Percentiles rank a stretch among this genome's conserved stretches.
These are phyloP conservation scores for Tylopilus intermedius DNA, from an alignment of 768 basidiomycete genomes.

Conservation along the genomic window DNA sequence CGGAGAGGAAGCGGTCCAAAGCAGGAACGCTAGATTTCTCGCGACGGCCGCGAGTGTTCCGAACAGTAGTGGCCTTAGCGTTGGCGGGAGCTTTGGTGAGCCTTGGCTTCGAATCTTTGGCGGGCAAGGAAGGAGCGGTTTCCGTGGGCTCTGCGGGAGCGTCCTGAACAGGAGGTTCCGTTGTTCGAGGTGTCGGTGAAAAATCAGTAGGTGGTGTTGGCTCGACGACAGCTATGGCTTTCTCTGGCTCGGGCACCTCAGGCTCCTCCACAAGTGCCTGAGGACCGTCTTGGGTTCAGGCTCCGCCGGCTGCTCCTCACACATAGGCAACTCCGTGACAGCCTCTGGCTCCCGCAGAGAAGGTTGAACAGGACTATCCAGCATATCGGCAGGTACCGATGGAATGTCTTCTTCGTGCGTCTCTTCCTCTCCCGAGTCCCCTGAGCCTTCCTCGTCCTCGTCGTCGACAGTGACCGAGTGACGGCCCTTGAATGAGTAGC, in stretches of 20 bases:
- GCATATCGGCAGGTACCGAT: conserved; percentile 15
- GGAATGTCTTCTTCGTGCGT: conserved; percentile 37
- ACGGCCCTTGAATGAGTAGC: conserved; percentile 88
- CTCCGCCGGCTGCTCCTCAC: conserved; percentile 38
- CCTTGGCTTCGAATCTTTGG: conserved; percentile 32
- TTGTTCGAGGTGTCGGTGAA: conserved; percentile 10
- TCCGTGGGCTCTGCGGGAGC: conserved; percentile 15
- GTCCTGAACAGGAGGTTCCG: conserved; percentile 8
- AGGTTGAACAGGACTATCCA: conserved; percentile 22
- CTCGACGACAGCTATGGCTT: conserved; percentile 10
- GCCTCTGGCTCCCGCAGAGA: conserved; percentile 26
- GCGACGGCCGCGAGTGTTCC: conserved; percentile 44
- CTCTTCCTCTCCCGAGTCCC: conserved; percentile 31
- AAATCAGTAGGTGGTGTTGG: conserved; percentile 12
- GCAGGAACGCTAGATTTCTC: conserved; percentile 84
- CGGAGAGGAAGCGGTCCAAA: conserved; percentile 66
- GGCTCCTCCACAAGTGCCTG: conserved; percentile 28
- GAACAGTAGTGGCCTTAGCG: conserved; percentile 18
- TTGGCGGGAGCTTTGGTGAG: conserved; percentile 11
- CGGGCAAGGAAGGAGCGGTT: conserved; percentile 25
- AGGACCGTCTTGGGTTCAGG: conserved; percentile 62
- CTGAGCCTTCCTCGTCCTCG: conserved; percentile 46
- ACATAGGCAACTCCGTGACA: conserved; percentile 33
- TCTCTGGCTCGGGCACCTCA: conserved; percentile 17
- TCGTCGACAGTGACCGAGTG: conserved; percentile 75